Base-by-base conservation (phyloP, 768 basidiomycete species). In the Phlebiopsis gigantea region DNA sequence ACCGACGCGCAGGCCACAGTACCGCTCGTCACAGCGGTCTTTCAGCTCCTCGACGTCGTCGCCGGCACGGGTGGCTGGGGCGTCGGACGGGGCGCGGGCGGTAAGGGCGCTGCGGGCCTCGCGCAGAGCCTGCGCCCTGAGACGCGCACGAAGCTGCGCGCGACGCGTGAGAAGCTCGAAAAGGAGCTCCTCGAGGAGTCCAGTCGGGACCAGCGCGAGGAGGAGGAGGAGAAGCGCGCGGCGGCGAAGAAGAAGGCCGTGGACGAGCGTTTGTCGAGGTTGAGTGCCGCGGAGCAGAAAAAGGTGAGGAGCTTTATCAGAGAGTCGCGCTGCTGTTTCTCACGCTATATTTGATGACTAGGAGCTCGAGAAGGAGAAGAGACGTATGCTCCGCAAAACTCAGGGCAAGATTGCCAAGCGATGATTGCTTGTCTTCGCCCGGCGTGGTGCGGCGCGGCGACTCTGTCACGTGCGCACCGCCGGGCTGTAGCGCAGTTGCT, bases 251-350 rank as follows among this genome's bases (percentile, higher is more conserved):
- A 82, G 60, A 82, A 77, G 67, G 83, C 81, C 2, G 88, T 90
- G 68, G 79, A 91, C 61, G 91, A 90, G 58, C 77, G 81, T 61
- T 69, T 91, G 42, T 75, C 87, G 30, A 84, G 82, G 65, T 78
- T 93, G 55, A 87, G 85, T 64, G 78, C 90, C 28, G 79, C 83
- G 19, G 90, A 93, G 63, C 91, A 93, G 74, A 83, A 85, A 75
- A 93, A 93, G 83, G 88, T 85, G 51, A 47, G 66, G 60, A 10
- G 29, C 19, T 57, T 55, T 26, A 21, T 56, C 30, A 21, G 22
- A 14, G 29, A 48, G 46, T 39, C 54, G 63, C 46, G 62, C 41
- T 30, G 47, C 14, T 48, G 26, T 42, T 29, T 24, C 15, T 48
- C 34, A 46, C 57, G 31, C 39, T 34, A n/a, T n/a, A n/a, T 31